A percentile compares a stretch with the other conserved stretches of the same genome.
phyloP scores from a whole-genome alignment of 805 yeast genomes.

The Suhomyces kilbournensis region DNA sequence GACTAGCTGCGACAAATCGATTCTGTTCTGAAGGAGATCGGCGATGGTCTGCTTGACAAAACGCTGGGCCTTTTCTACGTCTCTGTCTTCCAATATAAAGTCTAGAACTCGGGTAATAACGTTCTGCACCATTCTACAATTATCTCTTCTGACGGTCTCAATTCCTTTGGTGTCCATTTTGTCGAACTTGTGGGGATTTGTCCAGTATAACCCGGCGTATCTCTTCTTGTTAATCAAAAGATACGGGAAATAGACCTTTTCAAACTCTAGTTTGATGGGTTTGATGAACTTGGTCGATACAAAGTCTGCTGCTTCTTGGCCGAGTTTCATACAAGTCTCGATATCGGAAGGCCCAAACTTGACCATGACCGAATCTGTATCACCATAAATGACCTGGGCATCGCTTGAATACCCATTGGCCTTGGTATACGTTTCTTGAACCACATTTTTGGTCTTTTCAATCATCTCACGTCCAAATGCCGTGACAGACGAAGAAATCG shows the following conservation, averaged over 20 bases:
- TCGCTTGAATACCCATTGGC: slow-evolving; percentile 82
- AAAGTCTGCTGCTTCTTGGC: slow-evolving; percentile 88
- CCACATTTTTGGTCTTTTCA: slow-evolving; percentile 83
- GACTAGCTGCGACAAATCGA: slow-evolving; percentile 89
- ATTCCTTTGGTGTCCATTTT: slow-evolving; percentile 98
- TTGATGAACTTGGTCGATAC: slow-evolving; percentile 76
- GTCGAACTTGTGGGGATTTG: slow-evolving; percentile 85
- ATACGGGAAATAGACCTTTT: slow-evolving; percentile 94
- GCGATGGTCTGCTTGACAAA: slow-evolving; percentile 87
- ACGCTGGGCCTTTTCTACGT: slow-evolving; percentile 78
- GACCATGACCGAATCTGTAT: slow-evolving; percentile 99
- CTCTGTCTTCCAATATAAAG: slow-evolving; percentile 79
- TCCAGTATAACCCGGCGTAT: slow-evolving; percentile 97
- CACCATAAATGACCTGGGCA: slow-evolving; percentile 94
- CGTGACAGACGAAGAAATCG: slow-evolving; percentile 93
- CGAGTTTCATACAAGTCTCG: slow-evolving; percentile 82
- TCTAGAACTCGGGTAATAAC: slow-evolving; percentile 91
- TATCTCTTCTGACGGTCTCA: slow-evolving; percentile 97
- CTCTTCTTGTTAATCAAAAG: slow-evolving; percentile 91
- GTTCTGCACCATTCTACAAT: slow-evolving; percentile 89
- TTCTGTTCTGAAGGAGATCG: slow-evolving; percentile 82
- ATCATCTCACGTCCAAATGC: slow-evolving; percentile 97
- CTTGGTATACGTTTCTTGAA: slow-evolving; percentile 74
- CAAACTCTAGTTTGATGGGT: slow-evolving; percentile 94
- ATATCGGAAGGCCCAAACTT: slow-evolving; percentile 85